Conservation (phyloP, 2,329 filamentous ascomycete genomes). For the Epichloe bromicola region DNA sequence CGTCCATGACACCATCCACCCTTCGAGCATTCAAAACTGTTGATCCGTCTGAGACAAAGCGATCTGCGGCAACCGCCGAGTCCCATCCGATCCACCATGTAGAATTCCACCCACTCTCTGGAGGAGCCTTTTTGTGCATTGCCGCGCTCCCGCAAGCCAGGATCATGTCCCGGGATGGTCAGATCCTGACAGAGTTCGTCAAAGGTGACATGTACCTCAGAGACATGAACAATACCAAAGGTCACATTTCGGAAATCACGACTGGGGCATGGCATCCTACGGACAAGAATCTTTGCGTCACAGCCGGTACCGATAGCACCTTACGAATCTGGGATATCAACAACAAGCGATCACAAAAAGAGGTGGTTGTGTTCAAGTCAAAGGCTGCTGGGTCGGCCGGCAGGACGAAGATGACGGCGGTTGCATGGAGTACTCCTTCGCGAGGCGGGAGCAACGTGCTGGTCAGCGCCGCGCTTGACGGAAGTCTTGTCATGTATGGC, state of each 20-base stretch:
- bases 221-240: constrained; percentile 96
- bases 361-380: constrained; percentile 93
- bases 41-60: constrained; percentile 70
- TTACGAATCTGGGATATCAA: constrained; percentile 96
- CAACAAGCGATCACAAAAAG: constrained; percentile 76
- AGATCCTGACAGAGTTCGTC: constrained; percentile 72
- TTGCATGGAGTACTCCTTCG: constrained; percentile 67
- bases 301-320: constrained; percentile 89
- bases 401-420: constrained; percentile 83
- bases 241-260: constrained; percentile 84
- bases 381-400: constrained; percentile 78
- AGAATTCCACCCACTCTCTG: constrained; percentile 72
- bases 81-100: constrained; percentile 80
- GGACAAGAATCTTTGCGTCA: constrained; percentile 73
- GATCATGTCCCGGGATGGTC: constrained; percentile 79
- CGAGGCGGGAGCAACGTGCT: constrained; percentile 72
- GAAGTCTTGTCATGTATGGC: constrained; percentile 81
- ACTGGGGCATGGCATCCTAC: constrained; percentile 84
- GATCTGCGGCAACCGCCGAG: constrained; percentile 54
- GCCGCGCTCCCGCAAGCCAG: constrained; percentile 84
- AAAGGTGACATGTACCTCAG: constrained; percentile 98
- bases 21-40: constrained; percentile 86
- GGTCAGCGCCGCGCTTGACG: constrained; percentile 74
- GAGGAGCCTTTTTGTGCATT: constrained; percentile 71
- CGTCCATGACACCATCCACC: constrained; percentile 89